phyloP scores from a whole-genome alignment of 2,329 filamentous ascomycete genomes.

The Pseudocercospora pini-densiflorae region DNA sequence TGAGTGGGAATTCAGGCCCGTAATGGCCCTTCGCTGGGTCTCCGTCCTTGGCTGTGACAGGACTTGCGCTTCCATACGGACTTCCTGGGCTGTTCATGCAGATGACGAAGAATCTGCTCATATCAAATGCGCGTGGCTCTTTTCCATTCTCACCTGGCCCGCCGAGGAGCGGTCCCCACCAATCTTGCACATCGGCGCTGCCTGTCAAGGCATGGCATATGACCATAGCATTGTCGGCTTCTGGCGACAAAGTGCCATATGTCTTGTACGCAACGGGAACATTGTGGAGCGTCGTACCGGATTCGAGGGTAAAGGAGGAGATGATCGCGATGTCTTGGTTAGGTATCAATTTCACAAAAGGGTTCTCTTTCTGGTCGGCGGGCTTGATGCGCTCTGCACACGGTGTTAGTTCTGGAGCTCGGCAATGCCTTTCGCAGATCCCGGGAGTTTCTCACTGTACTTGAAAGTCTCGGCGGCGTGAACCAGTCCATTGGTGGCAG shows the following conservation, averaged over 20 bases:
- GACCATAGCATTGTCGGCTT: conserved; percentile 66
- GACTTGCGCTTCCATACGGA: conserved; percentile 85
- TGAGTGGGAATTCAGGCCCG: conserved; percentile 94
- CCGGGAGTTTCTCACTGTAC: conserved; percentile 24
- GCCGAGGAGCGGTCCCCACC: conserved; percentile 84
- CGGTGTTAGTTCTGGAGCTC: conserved; percentile 15
- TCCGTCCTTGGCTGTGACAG: conserved; percentile 85
- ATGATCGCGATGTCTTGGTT: conserved; percentile 87
- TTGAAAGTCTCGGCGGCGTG: conserved; percentile 31
- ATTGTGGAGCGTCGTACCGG: conserved; percentile 81
- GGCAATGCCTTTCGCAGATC: conserved; percentile 5
- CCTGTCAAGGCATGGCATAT: conserved; percentile 85
- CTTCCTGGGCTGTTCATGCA: conserved; percentile 87
- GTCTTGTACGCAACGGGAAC: conserved; percentile 69
- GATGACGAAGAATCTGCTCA: conserved; percentile 80
- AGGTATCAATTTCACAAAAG: conserved; percentile 82
- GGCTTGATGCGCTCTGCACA: conserved; percentile 36
- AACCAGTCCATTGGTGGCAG: conserved; percentile 34
- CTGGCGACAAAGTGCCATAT: conserved; percentile 61
- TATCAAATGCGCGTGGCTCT: conserved; percentile 68
- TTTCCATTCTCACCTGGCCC: conserved; percentile 65
- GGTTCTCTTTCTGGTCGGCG: conserved; percentile 79
- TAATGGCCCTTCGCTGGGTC: conserved; percentile 75
- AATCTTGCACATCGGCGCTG: conserved; percentile 82
- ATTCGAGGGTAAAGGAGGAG: conserved; percentile 90